phyloP scores from a whole-genome alignment of 805 yeast species.

The Kazachstania taianensis region DNA sequence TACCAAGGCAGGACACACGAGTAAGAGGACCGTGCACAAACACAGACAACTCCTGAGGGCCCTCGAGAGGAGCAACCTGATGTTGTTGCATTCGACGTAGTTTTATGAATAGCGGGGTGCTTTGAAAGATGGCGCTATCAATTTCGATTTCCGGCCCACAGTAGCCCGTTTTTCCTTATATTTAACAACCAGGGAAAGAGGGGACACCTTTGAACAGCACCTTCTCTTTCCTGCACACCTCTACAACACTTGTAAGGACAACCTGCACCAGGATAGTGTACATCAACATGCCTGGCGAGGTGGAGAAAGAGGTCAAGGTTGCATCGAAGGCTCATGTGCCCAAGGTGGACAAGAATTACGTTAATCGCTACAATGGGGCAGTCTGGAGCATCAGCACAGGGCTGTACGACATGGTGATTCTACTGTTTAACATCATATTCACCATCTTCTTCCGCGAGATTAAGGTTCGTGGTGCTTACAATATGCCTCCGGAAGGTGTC shows the following conservation, averaged over 20 bases:
- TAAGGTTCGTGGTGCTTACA: conserved; percentile 50
- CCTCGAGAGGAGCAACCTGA: background rate
- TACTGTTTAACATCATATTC: conserved; percentile 22
- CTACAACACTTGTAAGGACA: too few species aligned
- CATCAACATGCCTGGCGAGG: background rate
- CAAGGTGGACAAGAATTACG: conserved; percentile 8
- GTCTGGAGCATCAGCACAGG: conserved; percentile 18
- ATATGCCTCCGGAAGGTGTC: conserved; percentile 22
- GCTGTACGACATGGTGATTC: conserved; percentile 24
- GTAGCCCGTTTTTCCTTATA: too few species aligned
- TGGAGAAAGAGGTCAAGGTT: conserved; percentile 1
- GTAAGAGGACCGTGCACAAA: background rate
- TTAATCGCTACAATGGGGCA: conserved; percentile 21
- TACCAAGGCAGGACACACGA: background rate
- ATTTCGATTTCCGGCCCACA: too few species aligned
- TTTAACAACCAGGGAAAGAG: background rate
- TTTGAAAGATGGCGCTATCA: too few species aligned
- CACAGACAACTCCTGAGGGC: background rate
- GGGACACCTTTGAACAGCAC: too few species aligned
- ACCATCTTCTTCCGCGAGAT: conserved; percentile 60
- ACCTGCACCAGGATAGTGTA: too few species aligned
- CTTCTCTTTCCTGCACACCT: too few species aligned
- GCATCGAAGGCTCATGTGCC: conserved; percentile 22
- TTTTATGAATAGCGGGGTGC: too few species aligned
- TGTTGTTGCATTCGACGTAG: background rate